Percentiles rank a stretch among this genome's conserved stretches.
These are phyloP conservation scores for Gossypium arboreum DNA, from an alignment of 345 rosid genomes.

Conservation along the genomic window DNA sequence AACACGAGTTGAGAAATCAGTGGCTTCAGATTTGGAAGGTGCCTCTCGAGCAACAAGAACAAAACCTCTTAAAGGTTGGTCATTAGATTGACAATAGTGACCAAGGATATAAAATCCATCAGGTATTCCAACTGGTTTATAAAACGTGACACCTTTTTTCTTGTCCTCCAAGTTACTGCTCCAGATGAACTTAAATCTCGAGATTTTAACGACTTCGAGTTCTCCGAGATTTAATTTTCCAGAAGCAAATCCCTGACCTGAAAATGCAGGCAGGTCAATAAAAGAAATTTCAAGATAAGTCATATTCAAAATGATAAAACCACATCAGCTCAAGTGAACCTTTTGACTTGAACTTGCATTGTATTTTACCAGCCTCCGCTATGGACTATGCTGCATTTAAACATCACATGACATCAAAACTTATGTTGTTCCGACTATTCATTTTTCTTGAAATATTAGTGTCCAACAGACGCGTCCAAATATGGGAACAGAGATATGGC, in stretches of 20 bases:
- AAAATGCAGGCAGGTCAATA: constrained; percentile 17
- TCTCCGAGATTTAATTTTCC: constrained; percentile 70
- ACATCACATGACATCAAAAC: too few relatives aligned
- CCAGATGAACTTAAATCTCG: constrained; percentile 64
- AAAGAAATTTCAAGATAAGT: not conserved
- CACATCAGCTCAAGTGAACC: not conserved
- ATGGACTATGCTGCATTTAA: not conserved
- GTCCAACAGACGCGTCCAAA: not conserved
- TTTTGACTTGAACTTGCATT: not conserved
- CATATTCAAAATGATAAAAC: constrained; percentile 8
- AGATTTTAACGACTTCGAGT: constrained; percentile 49
- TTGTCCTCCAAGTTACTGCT: constrained; percentile 36
- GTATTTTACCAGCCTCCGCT: not conserved
- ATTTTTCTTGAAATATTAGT: not conserved
- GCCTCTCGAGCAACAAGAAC: constrained; percentile 60
- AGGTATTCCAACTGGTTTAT: constrained; percentile 61
- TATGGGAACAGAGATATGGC: too few relatives aligned
- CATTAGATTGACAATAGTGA: constrained; percentile 64
- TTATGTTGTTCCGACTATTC: too few relatives aligned
- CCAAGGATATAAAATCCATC: constrained; percentile 66
- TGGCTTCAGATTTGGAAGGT: constrained; percentile 17
- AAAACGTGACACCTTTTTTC: constrained; percentile 51
- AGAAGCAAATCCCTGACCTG: constrained; percentile 67
- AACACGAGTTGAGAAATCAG: constrained; percentile 5
- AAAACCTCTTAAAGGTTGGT: constrained; percentile 57